Evolutionary conservation across 768 basidiomycete species (phyloP).

Genomic region (Suillus discolor): DNA sequence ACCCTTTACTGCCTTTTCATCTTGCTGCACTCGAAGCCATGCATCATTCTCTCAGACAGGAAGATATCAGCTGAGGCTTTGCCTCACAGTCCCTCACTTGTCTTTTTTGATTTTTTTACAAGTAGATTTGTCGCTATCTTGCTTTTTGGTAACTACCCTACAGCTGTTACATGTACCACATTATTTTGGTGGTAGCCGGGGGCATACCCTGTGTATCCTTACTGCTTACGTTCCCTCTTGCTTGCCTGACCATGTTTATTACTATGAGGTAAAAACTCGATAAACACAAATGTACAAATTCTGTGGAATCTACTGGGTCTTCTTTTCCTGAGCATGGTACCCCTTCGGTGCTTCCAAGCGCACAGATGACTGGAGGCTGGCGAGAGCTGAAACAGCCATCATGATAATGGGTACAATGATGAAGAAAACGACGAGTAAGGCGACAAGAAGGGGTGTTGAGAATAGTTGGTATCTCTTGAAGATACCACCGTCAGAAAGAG

Average conservation of each 20-base stretch:
- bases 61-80: slow-evolving; percentile 23
- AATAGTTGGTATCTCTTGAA: slow-evolving; percentile 76
- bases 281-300: slow-evolving; percentile 13
- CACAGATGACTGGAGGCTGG: slow-evolving; percentile 74
- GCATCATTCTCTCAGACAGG: slow-evolving; percentile 41
- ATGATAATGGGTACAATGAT: slow-evolving; percentile 67
- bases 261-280: slow-evolving; percentile 1
- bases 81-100: slow-evolving; percentile 6
- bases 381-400: slow-evolving; percentile 64
- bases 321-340: slow-evolving; percentile 70
- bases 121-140: slow-evolving; percentile 10
- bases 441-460: slow-evolving; percentile 71
- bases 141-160: slow-evolving; percentile 11
- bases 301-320: slow-evolving; percentile 61
- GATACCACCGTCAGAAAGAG: slow-evolving; percentile 55
- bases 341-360: slow-evolving; percentile 65
- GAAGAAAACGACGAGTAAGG: slow-evolving; percentile 66
- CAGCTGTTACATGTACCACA: slow-evolving; percentile 18
- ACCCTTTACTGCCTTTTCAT: slow-evolving; percentile 69
- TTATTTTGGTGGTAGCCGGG: slow-evolving; percentile 12
- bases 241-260: slow-evolving; percentile 1
- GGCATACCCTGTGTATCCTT: slow-evolving; percentile 23
- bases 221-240: slow-evolving; percentile 26
- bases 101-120: slow-evolving; percentile 2
- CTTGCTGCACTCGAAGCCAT: slow-evolving; percentile 72